These are phyloP conservation scores for Panellus pusillus DNA, from an alignment of 768 basidiomycete genomes.

Conservation along the genomic window DNA sequence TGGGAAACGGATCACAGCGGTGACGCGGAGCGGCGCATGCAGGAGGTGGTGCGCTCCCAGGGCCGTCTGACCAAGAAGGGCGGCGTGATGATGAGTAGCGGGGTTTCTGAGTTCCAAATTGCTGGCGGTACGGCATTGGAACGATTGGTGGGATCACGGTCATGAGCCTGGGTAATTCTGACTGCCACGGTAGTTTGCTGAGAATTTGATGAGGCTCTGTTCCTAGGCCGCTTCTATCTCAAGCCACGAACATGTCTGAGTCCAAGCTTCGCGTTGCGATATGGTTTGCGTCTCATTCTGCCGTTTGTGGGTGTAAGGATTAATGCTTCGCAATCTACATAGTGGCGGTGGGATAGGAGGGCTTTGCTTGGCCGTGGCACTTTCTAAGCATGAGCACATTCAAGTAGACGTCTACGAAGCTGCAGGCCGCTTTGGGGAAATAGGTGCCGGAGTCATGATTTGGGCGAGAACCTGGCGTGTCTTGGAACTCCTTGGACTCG, in stretches of 20 bases:
- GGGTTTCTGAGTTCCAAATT: slow-evolving; percentile 78
- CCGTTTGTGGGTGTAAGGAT: background rate
- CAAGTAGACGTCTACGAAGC: slow-evolving; percentile 50
- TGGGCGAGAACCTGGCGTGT: slow-evolving; percentile 49
- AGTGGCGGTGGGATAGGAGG: slow-evolving; percentile 18
- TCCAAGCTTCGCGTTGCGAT: slow-evolving; percentile 14
- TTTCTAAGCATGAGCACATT: slow-evolving; percentile 38
- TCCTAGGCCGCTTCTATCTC: background rate
- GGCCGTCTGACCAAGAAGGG: slow-evolving; percentile 80
- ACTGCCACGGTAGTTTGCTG: slow-evolving; percentile 3
- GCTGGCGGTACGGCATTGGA: slow-evolving; percentile 63
- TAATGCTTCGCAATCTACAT: background rate
- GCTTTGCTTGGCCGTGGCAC: slow-evolving; percentile 32
- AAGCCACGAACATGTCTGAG: slow-evolving; percentile 3
- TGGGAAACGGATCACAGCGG: slow-evolving; percentile 45
- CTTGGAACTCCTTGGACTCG: slow-evolving; percentile 43
- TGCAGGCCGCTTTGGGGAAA: slow-evolving; percentile 46
- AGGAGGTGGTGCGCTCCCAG: slow-evolving; percentile 77
- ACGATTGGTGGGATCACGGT: slow-evolving; percentile 45
- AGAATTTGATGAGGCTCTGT: slow-evolving; percentile 6
- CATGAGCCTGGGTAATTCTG: slow-evolving; percentile 9
- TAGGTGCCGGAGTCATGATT: slow-evolving; percentile 49
- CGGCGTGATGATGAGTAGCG: slow-evolving; percentile 70
- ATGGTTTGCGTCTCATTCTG: slow-evolving; percentile 5
- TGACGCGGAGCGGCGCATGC: slow-evolving; percentile 82